A percentile compares a stretch with the other conserved stretches of the same genome.
Conservation (phyloP, 2,329 filamentous ascomycete species). For the Rugonectria rugulosa region DNA sequence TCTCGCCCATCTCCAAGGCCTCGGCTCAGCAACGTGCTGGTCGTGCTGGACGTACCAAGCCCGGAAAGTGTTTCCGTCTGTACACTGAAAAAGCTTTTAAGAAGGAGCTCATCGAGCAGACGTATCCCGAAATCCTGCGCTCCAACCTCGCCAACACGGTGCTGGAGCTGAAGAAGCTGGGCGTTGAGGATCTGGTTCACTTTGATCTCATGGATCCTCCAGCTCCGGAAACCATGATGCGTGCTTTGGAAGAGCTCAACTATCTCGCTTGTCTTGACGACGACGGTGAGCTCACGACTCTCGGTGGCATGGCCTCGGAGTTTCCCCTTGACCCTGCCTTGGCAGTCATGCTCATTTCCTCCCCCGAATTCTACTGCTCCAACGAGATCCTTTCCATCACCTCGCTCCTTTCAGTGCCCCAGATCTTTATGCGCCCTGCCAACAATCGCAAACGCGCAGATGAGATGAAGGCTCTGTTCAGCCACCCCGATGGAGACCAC, state of each 20-base stretch:
- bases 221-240: slow-evolving; percentile 97
- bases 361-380: slow-evolving; percentile 97
- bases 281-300: slow-evolving; percentile 87
- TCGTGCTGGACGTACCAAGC: slow-evolving; percentile 98
- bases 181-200: slow-evolving; percentile 93
- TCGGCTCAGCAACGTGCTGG: slow-evolving; percentile 97
- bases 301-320: slow-evolving; percentile 89
- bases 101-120: slow-evolving; percentile 97
- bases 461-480: slow-evolving; percentile 95
- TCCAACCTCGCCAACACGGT: slow-evolving; percentile 97
- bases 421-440: slow-evolving; percentile 90
- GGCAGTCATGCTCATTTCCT: slow-evolving; percentile 97
- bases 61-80: slow-evolving; percentile 96
- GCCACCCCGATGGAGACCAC: slow-evolving; percentile 93
- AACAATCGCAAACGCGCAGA: slow-evolving; percentile 89
- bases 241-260: slow-evolving; percentile 95
- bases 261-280: slow-evolving; percentile 97
- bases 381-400: slow-evolving; percentile 98
- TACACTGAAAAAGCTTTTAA: slow-evolving; percentile 98
- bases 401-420: slow-evolving; percentile 90
- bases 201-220: slow-evolving; percentile 99
- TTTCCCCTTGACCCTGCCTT: slow-evolving; percentile 94
- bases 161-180: slow-evolving; percentile 95
- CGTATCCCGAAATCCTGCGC: slow-evolving; percentile 92
- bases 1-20: slow-evolving; percentile 96